phyloP scores from a whole-genome alignment of 495 filamentous ascomycete genomes.

The Podospora pseudocomata region DNA sequence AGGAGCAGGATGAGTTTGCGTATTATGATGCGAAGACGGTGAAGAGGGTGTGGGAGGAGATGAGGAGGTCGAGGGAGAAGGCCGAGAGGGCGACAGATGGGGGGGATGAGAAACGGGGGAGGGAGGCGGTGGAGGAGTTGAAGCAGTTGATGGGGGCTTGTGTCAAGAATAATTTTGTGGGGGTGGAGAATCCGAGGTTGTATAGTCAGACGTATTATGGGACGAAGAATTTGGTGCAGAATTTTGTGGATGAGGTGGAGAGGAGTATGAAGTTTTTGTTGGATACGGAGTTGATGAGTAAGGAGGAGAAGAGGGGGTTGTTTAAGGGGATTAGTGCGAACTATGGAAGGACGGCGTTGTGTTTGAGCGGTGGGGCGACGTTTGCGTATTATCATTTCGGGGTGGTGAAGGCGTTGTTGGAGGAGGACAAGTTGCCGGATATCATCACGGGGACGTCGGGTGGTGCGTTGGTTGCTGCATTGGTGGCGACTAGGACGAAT shows the following conservation, averaged over 20 bases:
- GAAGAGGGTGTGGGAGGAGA: slow-evolving; percentile 66
- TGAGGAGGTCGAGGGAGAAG: slow-evolving; percentile 59
- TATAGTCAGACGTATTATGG: slow-evolving; percentile 97
- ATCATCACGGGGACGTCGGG: slow-evolving; percentile 96
- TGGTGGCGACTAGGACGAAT: slow-evolving; percentile 86
- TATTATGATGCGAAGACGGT: slow-evolving; percentile 91
- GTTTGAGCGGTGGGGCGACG: slow-evolving; percentile 87
- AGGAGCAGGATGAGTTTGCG: slow-evolving; percentile 80
- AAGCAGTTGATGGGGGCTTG: slow-evolving; percentile 76
- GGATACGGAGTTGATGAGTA: slow-evolving; percentile 58
- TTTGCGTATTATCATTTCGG: slow-evolving; percentile 98
- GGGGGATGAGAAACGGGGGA: slow-evolving; percentile 28
- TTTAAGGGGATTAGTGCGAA: slow-evolving; percentile 89
- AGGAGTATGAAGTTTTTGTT: slow-evolving; percentile 63
- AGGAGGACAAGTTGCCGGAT: slow-evolving; percentile 79
- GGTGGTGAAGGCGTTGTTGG: slow-evolving; percentile 83
- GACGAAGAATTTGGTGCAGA: slow-evolving; percentile 87
- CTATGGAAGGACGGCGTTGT: slow-evolving; percentile 87
- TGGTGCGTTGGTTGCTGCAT: slow-evolving; percentile 83
- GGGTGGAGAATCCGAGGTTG: slow-evolving; percentile 87
- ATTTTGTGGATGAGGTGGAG: slow-evolving; percentile 78
- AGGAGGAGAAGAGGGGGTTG: slow-evolving; percentile 72
- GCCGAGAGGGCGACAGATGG: slow-evolving; percentile 29
- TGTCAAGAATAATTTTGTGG: slow-evolving; percentile 95
- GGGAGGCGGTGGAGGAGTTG: slow-evolving; percentile 65